Evolutionary conservation across 2,329 filamentous ascomycete species (phyloP), one percentile per base, ranked within the genome.

Genomic region (Colletotrichum tofieldiae): DNA sequence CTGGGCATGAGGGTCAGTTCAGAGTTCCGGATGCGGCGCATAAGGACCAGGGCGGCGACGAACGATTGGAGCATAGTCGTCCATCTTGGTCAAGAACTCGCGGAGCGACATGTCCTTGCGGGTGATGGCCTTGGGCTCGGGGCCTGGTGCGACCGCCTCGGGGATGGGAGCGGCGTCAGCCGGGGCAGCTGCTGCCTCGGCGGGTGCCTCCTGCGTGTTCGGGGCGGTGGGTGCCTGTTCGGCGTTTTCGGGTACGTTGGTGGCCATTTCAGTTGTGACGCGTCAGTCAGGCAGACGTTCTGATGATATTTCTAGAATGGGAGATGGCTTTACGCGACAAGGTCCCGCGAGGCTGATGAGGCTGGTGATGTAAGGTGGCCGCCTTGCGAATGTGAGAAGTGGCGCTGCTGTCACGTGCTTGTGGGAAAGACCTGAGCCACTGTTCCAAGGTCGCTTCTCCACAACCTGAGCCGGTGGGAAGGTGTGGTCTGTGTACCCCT

Each of bases 31-130:
- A 7, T 11, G 35, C 35, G 12, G 54, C n/a, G 35, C 5, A 39
- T 20, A 16, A 20, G 11, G 12, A 11, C n/a, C 14, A 9, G 9
- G 14, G 39, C 9, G 23, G n/a, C 65, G 58, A 85, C 93, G 75
- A 89, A 98, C 95, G 78, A 99, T 98, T 14, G 96, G 96, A 73
- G 96, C 95, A 83, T 96, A 98, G 79, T 99, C 96, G 80, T 99
- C 96, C 93, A 99, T 98, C 87, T 98, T 98, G 75, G 90, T 89
- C 23, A 99, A 83, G 80, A 99, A 98, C 83, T 98, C 96, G 79
- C 95, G 93, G 75, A 99, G 85, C 49, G 93, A 97, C 26, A 93
- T 92, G 84, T 99, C 96, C 84, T 98, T 98, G 81, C 95, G 94
- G 64, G 92, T 92, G 1, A 93, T 92, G 75, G 94, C 85, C 78